Base-by-base conservation (phyloP, 1,139 yeast genomes). In the Maudiozyma humilis region DNA sequence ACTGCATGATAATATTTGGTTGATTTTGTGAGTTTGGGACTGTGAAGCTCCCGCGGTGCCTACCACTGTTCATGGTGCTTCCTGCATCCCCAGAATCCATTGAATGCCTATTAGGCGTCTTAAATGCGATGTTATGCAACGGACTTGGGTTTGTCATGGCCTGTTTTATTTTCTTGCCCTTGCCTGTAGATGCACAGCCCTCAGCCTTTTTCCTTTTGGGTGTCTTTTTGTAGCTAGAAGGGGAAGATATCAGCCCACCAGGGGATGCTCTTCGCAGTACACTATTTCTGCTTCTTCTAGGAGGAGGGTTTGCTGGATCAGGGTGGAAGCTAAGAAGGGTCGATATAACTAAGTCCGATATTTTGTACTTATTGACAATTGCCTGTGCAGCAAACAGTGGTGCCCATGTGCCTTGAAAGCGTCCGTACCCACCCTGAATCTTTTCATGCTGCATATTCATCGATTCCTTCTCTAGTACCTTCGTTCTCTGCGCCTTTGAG, bases 381-480 rank as follows among this genome's bases (percentile, higher is more conserved):
- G 70, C 63, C 46, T 70, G 75, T 7, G 83, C 83, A 37, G 61
- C 54, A 41, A 73, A 75, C 14, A 69, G 64, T 7, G 96, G 94
- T 18, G 88, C 82, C 87, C 96, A 91, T 0, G 96, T 86, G 1
- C 97, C 97, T 65, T 89, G 96, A 62, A 85, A 86, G 59, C 87
- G 83, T 13, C 96, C 96, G 60, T 88, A 86, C 0, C 96, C 96
- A 38, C 96, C 96, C 65, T 88, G 96, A 12, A 89, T 91, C 60
- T 88, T 89, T 60, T 89, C 96, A 63, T 87, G 95, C 34, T 71
- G 71, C 25, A 94, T 94, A 1, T 80, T 76, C 51, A 79, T 88
- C n/a, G 89, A 86, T 59, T 88, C 96, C 52, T 79, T 79, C 60
- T 89, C 96, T 55, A 88, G 71, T 47, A 88, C 78, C 55, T 88